Percentiles rank a stretch among this genome's conserved stretches.
Evolutionary conservation across 2,329 filamentous ascomycete species (phyloP).

Genomic region (Hypoxylon sp.): DNA sequence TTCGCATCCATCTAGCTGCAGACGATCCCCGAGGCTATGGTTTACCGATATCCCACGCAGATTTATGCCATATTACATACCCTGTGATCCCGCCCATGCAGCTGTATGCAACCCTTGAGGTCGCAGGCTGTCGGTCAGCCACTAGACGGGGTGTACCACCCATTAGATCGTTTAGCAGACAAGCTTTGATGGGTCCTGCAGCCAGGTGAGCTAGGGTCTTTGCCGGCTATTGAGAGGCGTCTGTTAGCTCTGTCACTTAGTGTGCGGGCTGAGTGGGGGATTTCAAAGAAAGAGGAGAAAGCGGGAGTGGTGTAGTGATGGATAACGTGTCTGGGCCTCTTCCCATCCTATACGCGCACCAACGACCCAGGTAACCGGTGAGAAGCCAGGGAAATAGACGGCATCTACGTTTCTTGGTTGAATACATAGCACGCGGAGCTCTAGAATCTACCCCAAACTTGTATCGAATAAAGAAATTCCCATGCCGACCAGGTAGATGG

Average conservation of each 20-base stretch:
- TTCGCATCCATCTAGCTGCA: constrained; percentile 28
- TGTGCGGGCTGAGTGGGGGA: constrained; percentile 24
- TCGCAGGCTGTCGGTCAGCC: constrained; percentile 21
- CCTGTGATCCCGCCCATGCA: constrained; percentile 26
- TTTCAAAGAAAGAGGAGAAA: not conserved
- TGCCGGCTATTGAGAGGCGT: constrained; percentile 26
- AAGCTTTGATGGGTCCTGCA: constrained; percentile 28
- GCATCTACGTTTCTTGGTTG: not conserved
- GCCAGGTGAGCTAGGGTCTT: constrained; percentile 15
- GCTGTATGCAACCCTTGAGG: constrained; percentile 41
- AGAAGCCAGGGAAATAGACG: not conserved
- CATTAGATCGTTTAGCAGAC: not conserved
- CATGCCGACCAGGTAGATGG: not conserved
- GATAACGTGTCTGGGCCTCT: not conserved
- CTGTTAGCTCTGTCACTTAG: constrained; percentile 14
- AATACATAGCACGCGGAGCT: not conserved
- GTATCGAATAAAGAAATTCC: not conserved
- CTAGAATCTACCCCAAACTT: not conserved
- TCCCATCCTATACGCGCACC: constrained; percentile 30
- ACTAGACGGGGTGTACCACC: constrained; percentile 27
- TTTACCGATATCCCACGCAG: constrained; percentile 25
- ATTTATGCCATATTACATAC: constrained; percentile 31
- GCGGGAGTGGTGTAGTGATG: constrained; percentile 8
- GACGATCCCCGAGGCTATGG: constrained; percentile 32
- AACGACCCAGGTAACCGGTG: not conserved